A percentile compares a stretch with the other conserved stretches of the same genome.
Evolutionary conservation across 2,329 filamentous ascomycete genomes (phyloP).

Genomic region (Lanzia echinophila): DNA sequence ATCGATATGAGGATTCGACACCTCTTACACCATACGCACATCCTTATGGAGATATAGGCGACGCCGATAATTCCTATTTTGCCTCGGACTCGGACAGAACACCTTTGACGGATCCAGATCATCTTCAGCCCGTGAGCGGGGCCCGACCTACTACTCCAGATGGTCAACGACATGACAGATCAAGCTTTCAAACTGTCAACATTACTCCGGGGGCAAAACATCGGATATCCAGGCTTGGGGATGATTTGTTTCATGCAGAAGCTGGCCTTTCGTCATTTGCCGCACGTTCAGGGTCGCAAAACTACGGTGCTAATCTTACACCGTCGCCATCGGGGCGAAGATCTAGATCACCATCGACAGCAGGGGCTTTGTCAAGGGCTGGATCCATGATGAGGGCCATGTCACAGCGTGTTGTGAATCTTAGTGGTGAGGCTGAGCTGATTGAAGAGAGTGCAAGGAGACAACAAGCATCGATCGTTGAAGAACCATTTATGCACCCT

Average conservation of each 20-base stretch:
- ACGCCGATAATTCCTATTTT: constrained; percentile 31
- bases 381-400: constrained; percentile 76
- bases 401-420: constrained; percentile 95
- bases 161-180: constrained; percentile 41
- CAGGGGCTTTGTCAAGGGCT: constrained; percentile 59
- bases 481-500: constrained; percentile 9
- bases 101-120: constrained; percentile 50
- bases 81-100: constrained; percentile 46
- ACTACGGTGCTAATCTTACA: constrained; percentile 50
- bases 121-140: constrained; percentile 51
- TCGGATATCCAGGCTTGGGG: constrained; percentile 46
- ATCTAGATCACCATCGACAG: constrained; percentile 55
- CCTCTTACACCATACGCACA: constrained; percentile 3
- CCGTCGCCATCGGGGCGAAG: constrained; percentile 44
- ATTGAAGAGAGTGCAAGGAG: constrained; percentile 55
- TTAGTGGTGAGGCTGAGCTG: constrained; percentile 85
- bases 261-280: constrained; percentile 36
- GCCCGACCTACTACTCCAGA: constrained; percentile 31
- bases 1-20: constrained; percentile 22
- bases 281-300: constrained; percentile 43
- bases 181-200: constrained; percentile 46
- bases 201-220: constrained; percentile 36
- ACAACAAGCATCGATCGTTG: constrained; percentile 12
- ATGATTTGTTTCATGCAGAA: constrained; percentile 55
- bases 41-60: constrained; percentile 20